These are phyloP conservation scores for Phycomyces blakesleeanus DNA, from an alignment of 192 early-diverging fungal species.

Conservation along the genomic window DNA sequence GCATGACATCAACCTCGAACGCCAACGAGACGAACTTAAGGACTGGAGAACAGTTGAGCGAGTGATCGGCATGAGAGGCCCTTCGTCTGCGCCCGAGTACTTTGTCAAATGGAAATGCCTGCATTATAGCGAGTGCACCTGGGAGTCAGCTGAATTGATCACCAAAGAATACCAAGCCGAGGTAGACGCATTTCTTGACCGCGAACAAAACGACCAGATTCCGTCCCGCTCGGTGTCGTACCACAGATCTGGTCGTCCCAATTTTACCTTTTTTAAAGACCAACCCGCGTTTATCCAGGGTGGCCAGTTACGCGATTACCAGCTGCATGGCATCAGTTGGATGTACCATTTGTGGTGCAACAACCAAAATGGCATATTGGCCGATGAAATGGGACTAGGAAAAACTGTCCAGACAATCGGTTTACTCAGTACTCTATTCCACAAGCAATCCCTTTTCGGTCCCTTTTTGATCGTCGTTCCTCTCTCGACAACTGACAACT, in stretches of 20 bases:
- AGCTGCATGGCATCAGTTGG: conserved; percentile 95
- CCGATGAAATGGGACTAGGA: conserved; percentile 94
- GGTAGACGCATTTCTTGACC: conserved; percentile 84
- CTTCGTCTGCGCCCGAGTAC: conserved; percentile 64
- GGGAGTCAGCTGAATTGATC: conserved; percentile 78
- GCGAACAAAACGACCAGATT: conserved; percentile 67
- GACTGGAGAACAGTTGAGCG: conserved; percentile 89
- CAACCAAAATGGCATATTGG: conserved; percentile 95
- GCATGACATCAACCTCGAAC: conserved; percentile 78
- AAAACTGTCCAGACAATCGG: conserved; percentile 98
- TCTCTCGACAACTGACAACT: conserved; percentile 89
- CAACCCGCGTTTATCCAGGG: conserved; percentile 83
- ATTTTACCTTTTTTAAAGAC: conserved; percentile 70
- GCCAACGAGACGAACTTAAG: conserved; percentile 72
- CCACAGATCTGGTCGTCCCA: conserved; percentile 57
- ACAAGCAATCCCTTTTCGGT: conserved; percentile 80
- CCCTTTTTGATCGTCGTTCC: conserved; percentile 97
- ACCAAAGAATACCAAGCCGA: conserved; percentile 67
- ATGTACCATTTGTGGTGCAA: conserved; percentile 92
- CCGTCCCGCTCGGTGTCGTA: conserved; percentile 63
- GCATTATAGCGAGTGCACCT: conserved; percentile 85
- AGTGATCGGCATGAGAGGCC: conserved; percentile 68
- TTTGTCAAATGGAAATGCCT: conserved; percentile 90
- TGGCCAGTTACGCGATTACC: conserved; percentile 93
- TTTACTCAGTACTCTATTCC: conserved; percentile 86